These are phyloP conservation scores for Lycium barbarum DNA, from an alignment of 257 asterid genomes.

Conservation along the genomic window DNA sequence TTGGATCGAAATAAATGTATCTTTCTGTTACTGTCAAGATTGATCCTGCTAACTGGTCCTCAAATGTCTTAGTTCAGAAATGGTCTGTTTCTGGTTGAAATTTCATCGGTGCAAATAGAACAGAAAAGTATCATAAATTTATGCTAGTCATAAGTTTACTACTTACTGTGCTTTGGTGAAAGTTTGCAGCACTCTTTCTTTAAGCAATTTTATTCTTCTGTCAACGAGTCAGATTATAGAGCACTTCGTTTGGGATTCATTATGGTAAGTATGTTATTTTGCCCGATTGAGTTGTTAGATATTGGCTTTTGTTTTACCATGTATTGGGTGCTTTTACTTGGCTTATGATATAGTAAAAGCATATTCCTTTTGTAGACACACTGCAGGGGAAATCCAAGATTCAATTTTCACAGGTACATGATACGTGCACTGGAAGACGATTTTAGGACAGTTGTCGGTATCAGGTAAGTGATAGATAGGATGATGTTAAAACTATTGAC, in stretches of 20 bases:
- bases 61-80: not conserved
- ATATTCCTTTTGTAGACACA: conserved; percentile 66
- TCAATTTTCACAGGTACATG: conserved; percentile 95
- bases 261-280: conserved; percentile 47
- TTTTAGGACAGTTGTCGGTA: conserved; percentile 93
- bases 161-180: conserved; percentile 15
- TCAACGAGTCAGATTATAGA: conserved; percentile 80
- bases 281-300: conserved; percentile 2
- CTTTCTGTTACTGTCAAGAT: not conserved
- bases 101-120: not conserved
- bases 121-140: not conserved
- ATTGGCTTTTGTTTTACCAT: not conserved
- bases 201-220: conserved; percentile 92
- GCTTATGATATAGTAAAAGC: conserved; percentile 21
- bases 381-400: conserved; percentile 86
- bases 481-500: not conserved
- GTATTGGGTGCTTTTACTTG: conserved; percentile 31
- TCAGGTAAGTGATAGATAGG: conserved; percentile 63
- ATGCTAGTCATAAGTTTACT: not conserved
- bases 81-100: conserved; percentile 9
- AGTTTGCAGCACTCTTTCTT: conserved; percentile 77
- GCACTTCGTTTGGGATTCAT: conserved; percentile 93
- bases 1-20: not conserved
- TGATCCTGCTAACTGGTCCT: not conserved
- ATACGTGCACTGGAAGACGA: conserved; percentile 96